Evolutionary conservation across 2,329 filamentous ascomycete species (phyloP).

Genomic region (Reticulascus tulasneorum): DNA sequence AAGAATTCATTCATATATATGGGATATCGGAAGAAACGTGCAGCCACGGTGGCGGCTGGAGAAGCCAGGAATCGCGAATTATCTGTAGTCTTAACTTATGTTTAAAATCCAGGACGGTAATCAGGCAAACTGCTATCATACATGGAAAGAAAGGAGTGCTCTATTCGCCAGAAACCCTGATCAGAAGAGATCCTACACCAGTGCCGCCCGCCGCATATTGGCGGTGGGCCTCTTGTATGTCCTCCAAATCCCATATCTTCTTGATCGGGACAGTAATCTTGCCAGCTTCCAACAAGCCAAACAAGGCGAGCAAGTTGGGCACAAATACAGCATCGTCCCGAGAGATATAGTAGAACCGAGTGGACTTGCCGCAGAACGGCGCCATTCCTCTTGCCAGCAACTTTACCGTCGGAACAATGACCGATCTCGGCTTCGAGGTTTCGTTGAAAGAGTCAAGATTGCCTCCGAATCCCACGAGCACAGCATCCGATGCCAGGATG

Average conservation of each 20-base stretch:
- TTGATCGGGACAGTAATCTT: constrained; percentile 32
- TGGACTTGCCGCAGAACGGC: constrained; percentile 19
- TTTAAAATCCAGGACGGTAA: too few relatives aligned
- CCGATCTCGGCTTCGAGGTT: constrained; percentile 26
- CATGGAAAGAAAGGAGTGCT: too few relatives aligned
- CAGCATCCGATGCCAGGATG: constrained; percentile 36
- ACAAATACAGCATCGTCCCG: constrained; percentile 28
- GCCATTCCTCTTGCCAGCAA: constrained; percentile 22
- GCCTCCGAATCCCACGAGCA: constrained; percentile 33
- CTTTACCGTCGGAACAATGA: constrained; percentile 26
- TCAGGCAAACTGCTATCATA: too few relatives aligned
- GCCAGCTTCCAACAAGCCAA: constrained; percentile 26
- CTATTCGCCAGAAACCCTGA: constrained; percentile 20
- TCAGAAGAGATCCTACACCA: constrained; percentile 31
- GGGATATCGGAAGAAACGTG: too few relatives aligned
- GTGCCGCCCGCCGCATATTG: constrained; percentile 28
- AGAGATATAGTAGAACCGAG: constrained; percentile 31
- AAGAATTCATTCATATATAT: too few relatives aligned
- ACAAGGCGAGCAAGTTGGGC: constrained; percentile 23
- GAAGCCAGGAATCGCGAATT: too few relatives aligned
- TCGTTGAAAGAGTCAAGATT: constrained; percentile 28
- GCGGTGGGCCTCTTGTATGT: constrained; percentile 32
- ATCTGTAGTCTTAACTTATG: too few relatives aligned
- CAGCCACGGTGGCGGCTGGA: too few relatives aligned
- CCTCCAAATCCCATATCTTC: constrained; percentile 35